Percentiles rank a stretch among this genome's conserved stretches.
phyloP scores from a whole-genome alignment of 306 rosid genomes.

The Pterocarpus santalinus region DNA sequence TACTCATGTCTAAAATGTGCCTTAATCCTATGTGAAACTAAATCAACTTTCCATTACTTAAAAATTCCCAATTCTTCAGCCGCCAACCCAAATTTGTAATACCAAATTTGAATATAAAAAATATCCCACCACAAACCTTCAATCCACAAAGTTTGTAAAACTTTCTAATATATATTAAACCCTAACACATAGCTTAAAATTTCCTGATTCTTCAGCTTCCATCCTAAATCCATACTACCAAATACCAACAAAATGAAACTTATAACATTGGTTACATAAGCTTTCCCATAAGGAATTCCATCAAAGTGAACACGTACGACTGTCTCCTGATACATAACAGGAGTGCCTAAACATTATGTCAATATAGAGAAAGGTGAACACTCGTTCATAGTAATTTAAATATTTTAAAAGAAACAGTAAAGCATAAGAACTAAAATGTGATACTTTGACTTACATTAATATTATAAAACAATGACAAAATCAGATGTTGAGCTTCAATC shows the following conservation, averaged over 20 bases:
- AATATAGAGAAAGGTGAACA: slow-evolving; percentile 38
- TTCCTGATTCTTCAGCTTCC: slow-evolving; percentile 16
- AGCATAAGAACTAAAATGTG: slow-evolving; percentile 17
- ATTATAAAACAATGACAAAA: slow-evolving; percentile 82
- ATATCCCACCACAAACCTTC: slow-evolving; percentile 27
- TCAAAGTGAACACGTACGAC: slow-evolving; percentile 38
- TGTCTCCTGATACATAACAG: slow-evolving; percentile 13
- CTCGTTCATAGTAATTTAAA: slow-evolving; percentile 20
- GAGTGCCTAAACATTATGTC: slow-evolving; percentile 28
- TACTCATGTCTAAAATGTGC: not conserved
- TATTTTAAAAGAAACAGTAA: slow-evolving; percentile 30
- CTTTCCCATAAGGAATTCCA: slow-evolving; percentile 39
- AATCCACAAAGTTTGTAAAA: slow-evolving; percentile 32
- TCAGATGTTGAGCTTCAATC: slow-evolving; percentile 89
- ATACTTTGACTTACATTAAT: slow-evolving; percentile 69
- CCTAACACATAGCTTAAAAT: slow-evolving; percentile 12
- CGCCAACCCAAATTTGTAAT: slow-evolving; percentile 1
- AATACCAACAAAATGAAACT: slow-evolving; percentile 24
- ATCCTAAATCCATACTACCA: slow-evolving; percentile 21
- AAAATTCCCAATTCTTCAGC: not conserved
- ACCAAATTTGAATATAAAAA: not conserved
- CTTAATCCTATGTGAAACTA: not conserved
- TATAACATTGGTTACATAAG: slow-evolving; percentile 20
- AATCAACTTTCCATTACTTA: slow-evolving; percentile 33
- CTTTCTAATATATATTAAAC: slow-evolving; percentile 17